These are phyloP conservation scores for Malassezia sympodialis DNA, from an alignment of 1,284 basidiomycete genomes.

Conservation along the genomic window DNA sequence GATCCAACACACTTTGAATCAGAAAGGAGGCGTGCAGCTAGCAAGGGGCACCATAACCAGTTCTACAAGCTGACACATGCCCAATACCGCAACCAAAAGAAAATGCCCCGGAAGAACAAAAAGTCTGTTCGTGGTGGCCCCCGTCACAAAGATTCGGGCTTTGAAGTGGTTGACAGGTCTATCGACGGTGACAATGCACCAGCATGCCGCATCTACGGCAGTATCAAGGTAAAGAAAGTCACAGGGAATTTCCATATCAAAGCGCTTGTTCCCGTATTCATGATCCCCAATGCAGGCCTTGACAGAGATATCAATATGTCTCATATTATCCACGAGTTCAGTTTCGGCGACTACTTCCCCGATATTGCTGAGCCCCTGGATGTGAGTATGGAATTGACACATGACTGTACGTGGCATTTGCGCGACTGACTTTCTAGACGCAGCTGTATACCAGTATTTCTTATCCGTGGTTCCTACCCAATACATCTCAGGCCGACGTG, in stretches of 20 bases:
- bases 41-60: not conserved
- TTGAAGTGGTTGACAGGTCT: conserved; percentile 41
- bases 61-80: conserved; percentile 6
- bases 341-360: conserved; percentile 91
- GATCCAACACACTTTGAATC: conserved; percentile 60
- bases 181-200: conserved; percentile 42
- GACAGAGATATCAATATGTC: conserved; percentile 59
- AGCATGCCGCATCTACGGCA: conserved; percentile 77
- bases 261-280: conserved; percentile 40
- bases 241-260: conserved; percentile 61
- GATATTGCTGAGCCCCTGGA: conserved; percentile 90
- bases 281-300: conserved; percentile 61
- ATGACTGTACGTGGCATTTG: conserved; percentile 58
- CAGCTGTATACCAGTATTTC: conserved; percentile 71
- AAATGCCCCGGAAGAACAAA: conserved; percentile 12
- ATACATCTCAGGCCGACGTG: conserved; percentile 55
- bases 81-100: conserved; percentile 20
- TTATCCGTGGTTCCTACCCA: conserved; percentile 86
- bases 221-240: conserved; percentile 74
- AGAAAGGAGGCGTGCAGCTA: not conserved
- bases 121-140: conserved; percentile 50
- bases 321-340: conserved; percentile 91
- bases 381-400: conserved; percentile 61
- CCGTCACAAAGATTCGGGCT: conserved; percentile 49
- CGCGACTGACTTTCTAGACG: not conserved